phyloP scores from a whole-genome alignment of 108 stramenopile genomes.

The Mayamaea pseudoterrestris region DNA sequence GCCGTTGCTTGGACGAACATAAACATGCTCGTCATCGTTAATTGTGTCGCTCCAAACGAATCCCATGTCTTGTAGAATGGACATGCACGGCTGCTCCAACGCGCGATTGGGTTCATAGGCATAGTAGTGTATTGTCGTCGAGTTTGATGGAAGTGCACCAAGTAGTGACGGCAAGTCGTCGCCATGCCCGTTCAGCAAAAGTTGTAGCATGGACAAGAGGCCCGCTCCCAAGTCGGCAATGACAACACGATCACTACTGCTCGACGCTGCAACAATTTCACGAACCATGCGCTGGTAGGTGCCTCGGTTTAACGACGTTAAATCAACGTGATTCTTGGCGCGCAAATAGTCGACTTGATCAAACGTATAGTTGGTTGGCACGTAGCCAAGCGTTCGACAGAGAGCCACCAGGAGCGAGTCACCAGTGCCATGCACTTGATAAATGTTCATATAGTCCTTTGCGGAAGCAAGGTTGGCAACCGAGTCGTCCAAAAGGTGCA shows the following conservation, averaged over 20 bases:
- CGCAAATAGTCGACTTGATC: slow-evolving; percentile 54
- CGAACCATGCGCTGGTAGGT: slow-evolving; percentile 47
- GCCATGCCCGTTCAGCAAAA: slow-evolving; percentile 37
- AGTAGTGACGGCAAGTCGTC: slow-evolving; percentile 21
- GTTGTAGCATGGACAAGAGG: slow-evolving; percentile 54
- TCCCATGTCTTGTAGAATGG: slow-evolving; percentile 33
- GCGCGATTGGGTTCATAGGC: slow-evolving; percentile 69
- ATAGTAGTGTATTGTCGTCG: slow-evolving; percentile 31
- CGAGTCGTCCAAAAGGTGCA: slow-evolving; percentile 26
- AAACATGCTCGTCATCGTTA: slow-evolving; percentile 4
- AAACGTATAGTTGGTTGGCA: slow-evolving; percentile 31
- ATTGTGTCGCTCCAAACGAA: slow-evolving; percentile 15
- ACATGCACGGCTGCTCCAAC: slow-evolving; percentile 31
- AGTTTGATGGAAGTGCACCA: not conserved
- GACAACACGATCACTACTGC: slow-evolving; percentile 4
- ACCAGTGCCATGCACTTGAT: not conserved
- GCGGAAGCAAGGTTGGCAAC: not conserved
- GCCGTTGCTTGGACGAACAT: slow-evolving; percentile 8
- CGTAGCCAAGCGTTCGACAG: slow-evolving; percentile 32
- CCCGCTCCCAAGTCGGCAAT: slow-evolving; percentile 73
- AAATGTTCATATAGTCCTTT: not conserved
- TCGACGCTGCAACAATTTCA: not conserved
- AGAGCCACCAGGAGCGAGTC: slow-evolving; percentile 39
- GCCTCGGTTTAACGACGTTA: slow-evolving; percentile 34
- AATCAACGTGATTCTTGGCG: slow-evolving; percentile 70